Conservation (phyloP, 163 green algal species). For the Prototheca cutis region DNA sequence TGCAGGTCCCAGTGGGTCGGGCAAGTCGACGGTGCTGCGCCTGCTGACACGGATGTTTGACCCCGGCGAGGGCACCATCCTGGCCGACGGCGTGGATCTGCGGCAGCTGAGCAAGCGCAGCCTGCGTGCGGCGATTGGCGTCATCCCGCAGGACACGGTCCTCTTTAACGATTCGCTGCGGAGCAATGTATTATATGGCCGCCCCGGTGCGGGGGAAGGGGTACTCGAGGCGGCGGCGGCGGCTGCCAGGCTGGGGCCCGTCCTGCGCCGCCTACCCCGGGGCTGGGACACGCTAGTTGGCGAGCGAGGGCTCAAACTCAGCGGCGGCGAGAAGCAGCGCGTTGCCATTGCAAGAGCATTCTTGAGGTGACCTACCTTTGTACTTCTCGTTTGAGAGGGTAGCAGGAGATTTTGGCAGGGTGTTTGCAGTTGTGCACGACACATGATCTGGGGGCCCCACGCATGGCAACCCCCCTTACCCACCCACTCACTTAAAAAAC, state of each 20-base stretch:
- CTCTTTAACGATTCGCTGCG: slow-evolving; percentile 80
- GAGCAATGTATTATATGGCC: slow-evolving; percentile 82
- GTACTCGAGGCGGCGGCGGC: slow-evolving; percentile 33
- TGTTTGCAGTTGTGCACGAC: too few relatives aligned
- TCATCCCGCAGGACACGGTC: slow-evolving; percentile 78
- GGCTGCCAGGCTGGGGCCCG: not conserved
- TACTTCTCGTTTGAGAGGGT: too few relatives aligned
- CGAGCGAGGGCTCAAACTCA: slow-evolving; percentile 62
- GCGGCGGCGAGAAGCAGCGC: slow-evolving; percentile 81
- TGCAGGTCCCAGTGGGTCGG: not conserved
- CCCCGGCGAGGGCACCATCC: slow-evolving; percentile 22
- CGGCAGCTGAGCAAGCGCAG: slow-evolving; percentile 41
- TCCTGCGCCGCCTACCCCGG: slow-evolving; percentile 40
- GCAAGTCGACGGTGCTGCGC: slow-evolving; percentile 64
- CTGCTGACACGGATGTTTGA: slow-evolving; percentile 75
- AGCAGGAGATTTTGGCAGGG: too few relatives aligned
- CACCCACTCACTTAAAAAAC: too few relatives aligned
- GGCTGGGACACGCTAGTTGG: slow-evolving; percentile 73
- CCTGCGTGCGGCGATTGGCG: slow-evolving; percentile 63
- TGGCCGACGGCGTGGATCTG: slow-evolving; percentile 67
- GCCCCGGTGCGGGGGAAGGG: slow-evolving; percentile 34
- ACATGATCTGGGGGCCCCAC: too few relatives aligned
- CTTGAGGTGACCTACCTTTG: too few relatives aligned
- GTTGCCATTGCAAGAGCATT: slow-evolving; percentile 67
- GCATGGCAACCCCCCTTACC: too few relatives aligned